phyloP scores from a whole-genome alignment of 208 protist species.

The Trypanosoma caninum region DNA sequence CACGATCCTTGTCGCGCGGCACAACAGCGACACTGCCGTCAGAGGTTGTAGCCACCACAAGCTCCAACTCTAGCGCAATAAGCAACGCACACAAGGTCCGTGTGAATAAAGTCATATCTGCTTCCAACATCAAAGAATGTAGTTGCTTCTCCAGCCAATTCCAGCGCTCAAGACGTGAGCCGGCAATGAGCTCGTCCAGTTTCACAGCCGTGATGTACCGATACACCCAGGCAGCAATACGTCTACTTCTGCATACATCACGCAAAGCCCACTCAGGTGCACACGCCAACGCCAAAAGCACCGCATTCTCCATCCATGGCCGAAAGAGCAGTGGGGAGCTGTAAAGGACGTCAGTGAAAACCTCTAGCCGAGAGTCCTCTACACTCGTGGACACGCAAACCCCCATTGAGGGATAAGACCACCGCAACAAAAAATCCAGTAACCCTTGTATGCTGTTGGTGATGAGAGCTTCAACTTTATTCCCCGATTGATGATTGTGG shows the following conservation, averaged over 20 bases:
- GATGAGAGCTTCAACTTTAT: not conserved
- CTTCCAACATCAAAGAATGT: not conserved
- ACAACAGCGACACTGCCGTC: not conserved
- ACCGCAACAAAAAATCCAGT: constrained; percentile 3
- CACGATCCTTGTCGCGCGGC: not conserved
- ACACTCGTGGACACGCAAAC: not conserved
- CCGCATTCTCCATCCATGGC: not conserved
- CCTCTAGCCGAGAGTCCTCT: not conserved
- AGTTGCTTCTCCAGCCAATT: not conserved
- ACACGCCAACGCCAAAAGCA: constrained; percentile 2
- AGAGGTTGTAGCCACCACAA: not conserved
- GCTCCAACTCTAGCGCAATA: constrained; percentile 9
- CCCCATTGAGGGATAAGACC: constrained; percentile 3
- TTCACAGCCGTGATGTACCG: not conserved
- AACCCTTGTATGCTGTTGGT: not conserved
- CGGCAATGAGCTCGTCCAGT: not conserved
- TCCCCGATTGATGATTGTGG: no score
- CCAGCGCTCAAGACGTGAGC: not conserved
- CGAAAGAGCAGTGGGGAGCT: constrained; percentile 5
- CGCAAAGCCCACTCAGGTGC: constrained; percentile 3
- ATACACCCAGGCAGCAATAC: not conserved
- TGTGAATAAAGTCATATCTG: not conserved
- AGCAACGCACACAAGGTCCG: constrained; percentile 9
- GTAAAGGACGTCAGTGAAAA: constrained; percentile 3
- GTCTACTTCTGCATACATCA: not conserved